Base-by-base conservation (phyloP, 352 stramenopile species). In the Thalassiosira livingstoniorum region DNA sequence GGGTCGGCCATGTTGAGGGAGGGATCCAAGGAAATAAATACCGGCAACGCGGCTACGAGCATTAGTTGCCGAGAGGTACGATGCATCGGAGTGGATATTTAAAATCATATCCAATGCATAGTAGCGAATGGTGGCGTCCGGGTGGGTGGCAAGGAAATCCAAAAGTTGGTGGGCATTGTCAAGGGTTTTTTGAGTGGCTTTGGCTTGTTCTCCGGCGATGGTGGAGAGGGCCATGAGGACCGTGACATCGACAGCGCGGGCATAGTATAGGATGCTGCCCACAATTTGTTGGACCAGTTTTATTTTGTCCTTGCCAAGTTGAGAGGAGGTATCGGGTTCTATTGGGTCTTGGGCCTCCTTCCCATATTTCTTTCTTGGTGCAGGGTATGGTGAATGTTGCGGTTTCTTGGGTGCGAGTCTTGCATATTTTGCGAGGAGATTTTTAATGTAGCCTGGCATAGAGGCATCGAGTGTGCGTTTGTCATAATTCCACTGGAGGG, bases 61-160 rank as follows among this genome's bases (percentile, higher is more conserved):
- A 32, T 68, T 68, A 43, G 34, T 18, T 32, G 55, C 64, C 11
- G 29, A n/a, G n/a, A n/a, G 53, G 35, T 86, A 90, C 0, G 66
- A 77, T 15, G 66, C 71, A 75, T 90, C 63, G 29, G 39, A 78
- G 32, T 87, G 43, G 18, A 83, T 70, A 25, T 73, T 34, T 11
- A 87, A 42, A 23, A 80, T 53, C 69, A 89, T 86, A 37, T 79
- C 51, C 27, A 57, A 82, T 15, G 62, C 43, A 7, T 64, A 4
- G 58, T 69, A 89, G 2, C 60, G 0, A 4, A 84, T 54, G 0
- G 13, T 70, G 1, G 55, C 82, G 51, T 73, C 21, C 4, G 60
- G 61, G 61, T 89, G 60, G 7, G 66, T 68, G 0, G 64, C 54
- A 18, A 65, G 31, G 55, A 84, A 86, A 63, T 89, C 75, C 0